Percentiles rank a stretch among this genome's conserved stretches.
Conservation (phyloP, 176 grass and related monocot genomes). For the Musa beccarii region DNA sequence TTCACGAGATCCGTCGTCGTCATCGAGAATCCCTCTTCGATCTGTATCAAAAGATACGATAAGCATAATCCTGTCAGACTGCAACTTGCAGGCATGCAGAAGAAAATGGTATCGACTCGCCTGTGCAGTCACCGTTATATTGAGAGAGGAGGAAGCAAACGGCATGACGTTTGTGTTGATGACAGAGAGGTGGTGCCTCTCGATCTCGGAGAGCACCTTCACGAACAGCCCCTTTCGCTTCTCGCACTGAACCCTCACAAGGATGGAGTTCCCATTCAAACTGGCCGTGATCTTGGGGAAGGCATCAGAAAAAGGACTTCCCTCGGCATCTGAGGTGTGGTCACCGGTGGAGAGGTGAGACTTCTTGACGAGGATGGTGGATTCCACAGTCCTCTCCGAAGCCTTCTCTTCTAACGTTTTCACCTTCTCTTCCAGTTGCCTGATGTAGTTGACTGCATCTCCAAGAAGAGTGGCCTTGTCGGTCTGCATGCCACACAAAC, state of each 20-base stretch:
- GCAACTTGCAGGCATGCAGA: too few species aligned
- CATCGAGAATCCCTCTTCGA: slow-evolving; percentile 66
- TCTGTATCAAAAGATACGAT: slow-evolving; percentile 23
- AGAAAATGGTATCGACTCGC: slow-evolving; percentile 10
- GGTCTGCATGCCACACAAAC: slow-evolving; percentile 31
- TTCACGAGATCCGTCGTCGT: slow-evolving; percentile 86
- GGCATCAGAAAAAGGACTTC: too few species aligned
- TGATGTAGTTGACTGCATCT: slow-evolving; percentile 91
- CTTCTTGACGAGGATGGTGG: slow-evolving; percentile 73
- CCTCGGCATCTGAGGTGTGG: too few species aligned
- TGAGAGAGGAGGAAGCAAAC: slow-evolving; percentile 61
- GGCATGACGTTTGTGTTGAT: slow-evolving; percentile 86
- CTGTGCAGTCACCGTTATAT: slow-evolving; percentile 87
- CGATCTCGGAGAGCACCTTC: slow-evolving; percentile 53
- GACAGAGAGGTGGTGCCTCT: slow-evolving; percentile 59
- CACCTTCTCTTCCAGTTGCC: slow-evolving; percentile 75
- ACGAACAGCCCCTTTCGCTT: slow-evolving; percentile 68
- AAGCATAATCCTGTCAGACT: not conserved
- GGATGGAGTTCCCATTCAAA: slow-evolving; percentile 53
- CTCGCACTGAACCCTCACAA: slow-evolving; percentile 90
- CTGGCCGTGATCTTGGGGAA: slow-evolving; percentile 81
- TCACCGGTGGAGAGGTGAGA: slow-evolving; percentile 39
- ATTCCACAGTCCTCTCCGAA: slow-evolving; percentile 57
- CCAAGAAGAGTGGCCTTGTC: slow-evolving; percentile 97
- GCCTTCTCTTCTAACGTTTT: slow-evolving; percentile 53